Percentiles rank a stretch among this genome's conserved stretches.
These are phyloP conservation scores for Tripterygium wilfordii DNA, from an alignment of 177 flowering plant species.

Conservation along the genomic window DNA sequence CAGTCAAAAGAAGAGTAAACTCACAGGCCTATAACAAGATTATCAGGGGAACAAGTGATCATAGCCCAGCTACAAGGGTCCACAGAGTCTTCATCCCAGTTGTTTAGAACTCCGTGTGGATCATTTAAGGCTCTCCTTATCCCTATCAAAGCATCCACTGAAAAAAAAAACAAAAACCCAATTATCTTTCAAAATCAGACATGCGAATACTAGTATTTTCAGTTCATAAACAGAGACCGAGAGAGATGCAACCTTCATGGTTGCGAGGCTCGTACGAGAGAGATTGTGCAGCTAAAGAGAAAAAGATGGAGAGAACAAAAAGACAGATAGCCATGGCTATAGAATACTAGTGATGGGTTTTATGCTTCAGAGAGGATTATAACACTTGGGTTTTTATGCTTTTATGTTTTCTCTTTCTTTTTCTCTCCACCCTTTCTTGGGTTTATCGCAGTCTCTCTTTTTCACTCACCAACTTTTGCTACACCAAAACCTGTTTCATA, in stretches of 20 bases:
- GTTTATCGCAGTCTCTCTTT: conserved; percentile 10
- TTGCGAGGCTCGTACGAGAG: conserved; percentile 56
- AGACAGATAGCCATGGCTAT: conserved; percentile 9
- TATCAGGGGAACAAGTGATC: conserved; percentile 85
- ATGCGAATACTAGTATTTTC: no score
- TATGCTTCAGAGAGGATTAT: conserved; percentile 2
- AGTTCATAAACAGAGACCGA: no score
- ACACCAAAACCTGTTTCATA: neutral
- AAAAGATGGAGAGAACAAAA: conserved; percentile 15
- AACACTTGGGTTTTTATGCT: neutral
- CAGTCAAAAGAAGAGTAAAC: conserved; percentile 15
- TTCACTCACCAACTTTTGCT: conserved; percentile 8
- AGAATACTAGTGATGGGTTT: neutral
- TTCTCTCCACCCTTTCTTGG: conserved; percentile 5
- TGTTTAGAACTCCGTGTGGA: conserved; percentile 72
- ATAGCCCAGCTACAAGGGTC: conserved; percentile 97
- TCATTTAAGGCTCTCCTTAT: conserved; percentile 53
- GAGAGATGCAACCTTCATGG: conserved; percentile 52
- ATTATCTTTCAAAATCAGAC: neutral
- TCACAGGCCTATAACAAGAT: conserved; percentile 74
- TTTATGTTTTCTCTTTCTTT: conserved; percentile 3
- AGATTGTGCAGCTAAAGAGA: conserved; percentile 21
- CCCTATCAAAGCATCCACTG: conserved; percentile 72
- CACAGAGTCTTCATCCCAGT: conserved; percentile 91
- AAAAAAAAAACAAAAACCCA: conserved; percentile 4